These are phyloP conservation scores for Emericellopsis cladophorae DNA, from an alignment of 2,329 filamentous ascomycete species.

Conservation along the genomic window DNA sequence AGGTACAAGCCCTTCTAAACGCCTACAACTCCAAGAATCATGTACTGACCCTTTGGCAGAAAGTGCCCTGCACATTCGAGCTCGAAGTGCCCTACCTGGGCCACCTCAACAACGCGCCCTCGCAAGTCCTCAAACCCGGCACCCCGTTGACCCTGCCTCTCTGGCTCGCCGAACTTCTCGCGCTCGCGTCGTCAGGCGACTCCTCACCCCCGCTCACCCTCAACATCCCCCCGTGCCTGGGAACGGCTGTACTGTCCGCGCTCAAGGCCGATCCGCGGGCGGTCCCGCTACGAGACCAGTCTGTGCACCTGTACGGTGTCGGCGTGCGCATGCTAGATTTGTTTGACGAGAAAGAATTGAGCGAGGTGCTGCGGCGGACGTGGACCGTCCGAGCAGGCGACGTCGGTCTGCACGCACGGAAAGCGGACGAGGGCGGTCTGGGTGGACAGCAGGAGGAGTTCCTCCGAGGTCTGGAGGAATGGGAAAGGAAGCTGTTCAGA, in stretches of 20 bases:
- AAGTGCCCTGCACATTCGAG: conserved; percentile 92
- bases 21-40: conserved; percentile 6
- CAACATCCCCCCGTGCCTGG: conserved; percentile 67
- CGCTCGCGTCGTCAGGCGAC: conserved; percentile 45
- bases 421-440: conserved; percentile 55
- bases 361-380: conserved; percentile 61
- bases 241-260: conserved; percentile 72
- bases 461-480: conserved; percentile 77
- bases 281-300: conserved; percentile 72
- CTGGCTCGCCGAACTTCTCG: conserved; percentile 92
- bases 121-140: conserved; percentile 59
- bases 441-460: conserved; percentile 63
- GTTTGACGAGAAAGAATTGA: conserved; percentile 71
- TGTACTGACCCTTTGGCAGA: conserved; percentile 34
- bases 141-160: conserved; percentile 75
- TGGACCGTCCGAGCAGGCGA: conserved; percentile 73
- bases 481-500: conserved; percentile 66
- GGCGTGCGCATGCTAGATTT: conserved; percentile 78
- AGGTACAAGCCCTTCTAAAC: conserved; percentile 36
- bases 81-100: conserved; percentile 78
- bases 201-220: conserved; percentile 57
- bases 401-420: conserved; percentile 80
- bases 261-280: conserved; percentile 81
- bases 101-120: conserved; percentile 74
- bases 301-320: conserved; percentile 78